Evolutionary conservation across 2,329 filamentous ascomycete species (phyloP).

Genomic region (Calycina herbarum): DNA sequence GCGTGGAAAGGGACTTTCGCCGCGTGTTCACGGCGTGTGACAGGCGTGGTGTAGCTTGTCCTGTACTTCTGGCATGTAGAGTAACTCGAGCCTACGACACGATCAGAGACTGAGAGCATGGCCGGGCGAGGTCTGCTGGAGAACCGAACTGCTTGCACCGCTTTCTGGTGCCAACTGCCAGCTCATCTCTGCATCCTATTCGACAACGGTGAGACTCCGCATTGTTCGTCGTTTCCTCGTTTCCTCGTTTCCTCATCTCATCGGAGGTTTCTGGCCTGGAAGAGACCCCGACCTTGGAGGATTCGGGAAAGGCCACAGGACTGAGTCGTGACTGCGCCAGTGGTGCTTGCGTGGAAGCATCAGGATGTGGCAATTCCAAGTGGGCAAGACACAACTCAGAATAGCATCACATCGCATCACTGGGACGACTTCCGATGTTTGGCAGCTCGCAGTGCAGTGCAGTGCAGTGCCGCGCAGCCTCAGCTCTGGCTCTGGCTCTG

Average conservation of each 20-base stretch:
- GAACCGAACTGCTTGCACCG: background rate
- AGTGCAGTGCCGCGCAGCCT: background rate
- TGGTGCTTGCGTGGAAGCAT: background rate
- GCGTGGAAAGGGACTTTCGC: constrained; percentile 22
- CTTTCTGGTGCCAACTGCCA: constrained; percentile 9
- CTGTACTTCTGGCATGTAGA: constrained; percentile 9
- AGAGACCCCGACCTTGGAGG: constrained; percentile 4
- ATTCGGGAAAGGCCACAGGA: constrained; percentile 1
- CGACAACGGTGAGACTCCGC: constrained; percentile 2
- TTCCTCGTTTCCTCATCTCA: constrained; percentile 9
- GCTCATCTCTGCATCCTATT: constrained; percentile 13
- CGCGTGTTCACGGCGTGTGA: constrained; percentile 33
- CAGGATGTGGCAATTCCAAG: background rate
- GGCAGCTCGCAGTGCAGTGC: background rate
- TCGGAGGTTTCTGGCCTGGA: background rate
- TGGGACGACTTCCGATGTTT: constrained; percentile 1
- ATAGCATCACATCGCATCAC: background rate
- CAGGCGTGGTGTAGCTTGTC: constrained; percentile 22
- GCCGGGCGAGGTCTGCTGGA: background rate
- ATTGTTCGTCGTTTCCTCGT: background rate
- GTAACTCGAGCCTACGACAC: constrained; percentile 3
- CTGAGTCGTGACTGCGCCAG: background rate
- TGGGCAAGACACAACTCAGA: background rate
- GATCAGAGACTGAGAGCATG: background rate
- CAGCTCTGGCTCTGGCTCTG: background rate